Evolutionary conservation across 768 basidiomycete species (phyloP).

Genomic region (Cyclocybe aegerita): DNA sequence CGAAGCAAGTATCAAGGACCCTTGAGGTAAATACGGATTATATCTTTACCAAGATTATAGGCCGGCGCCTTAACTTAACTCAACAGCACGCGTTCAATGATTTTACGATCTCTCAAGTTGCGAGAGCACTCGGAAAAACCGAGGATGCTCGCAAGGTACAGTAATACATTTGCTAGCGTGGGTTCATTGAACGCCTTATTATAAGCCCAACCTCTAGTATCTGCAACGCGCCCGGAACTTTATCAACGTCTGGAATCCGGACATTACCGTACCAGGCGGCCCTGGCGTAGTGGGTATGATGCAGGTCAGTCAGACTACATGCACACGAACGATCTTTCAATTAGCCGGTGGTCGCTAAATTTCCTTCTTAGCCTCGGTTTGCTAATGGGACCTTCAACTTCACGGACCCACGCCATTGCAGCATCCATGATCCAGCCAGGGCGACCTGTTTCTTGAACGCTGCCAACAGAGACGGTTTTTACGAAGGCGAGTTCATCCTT

Average conservation of each 20-base stretch:
- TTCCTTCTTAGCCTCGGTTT: conserved; percentile 47
- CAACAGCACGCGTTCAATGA: conserved; percentile 61
- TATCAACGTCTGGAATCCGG: conserved; percentile 59
- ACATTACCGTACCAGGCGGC: conserved; percentile 48
- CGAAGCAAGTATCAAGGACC: conserved; percentile 62
- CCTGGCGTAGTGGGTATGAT: conserved; percentile 55
- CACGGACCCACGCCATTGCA: conserved; percentile 68
- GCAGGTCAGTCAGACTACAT: conserved; percentile 39
- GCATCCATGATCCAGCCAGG: conserved; percentile 55
- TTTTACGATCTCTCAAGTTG: conserved; percentile 64
- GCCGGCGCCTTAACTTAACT: neutral
- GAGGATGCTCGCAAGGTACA: conserved; percentile 51
- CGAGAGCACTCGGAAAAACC: conserved; percentile 49
- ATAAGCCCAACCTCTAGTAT: conserved; percentile 38
- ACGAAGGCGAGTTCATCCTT: conserved; percentile 39
- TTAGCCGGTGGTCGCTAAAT: neutral
- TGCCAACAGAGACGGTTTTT: conserved; percentile 58
- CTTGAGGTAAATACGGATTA: conserved; percentile 43
- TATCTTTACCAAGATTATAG: neutral
- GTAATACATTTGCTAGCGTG: neutral
- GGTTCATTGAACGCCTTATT: neutral
- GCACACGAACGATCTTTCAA: neutral
- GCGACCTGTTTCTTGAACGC: conserved; percentile 63
- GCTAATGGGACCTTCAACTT: conserved; percentile 59
- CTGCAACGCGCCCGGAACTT: conserved; percentile 54